Evolutionary conservation across 176 grass and related monocot genomes (phyloP).

Genomic region (Elymus sibiricus): DNA sequence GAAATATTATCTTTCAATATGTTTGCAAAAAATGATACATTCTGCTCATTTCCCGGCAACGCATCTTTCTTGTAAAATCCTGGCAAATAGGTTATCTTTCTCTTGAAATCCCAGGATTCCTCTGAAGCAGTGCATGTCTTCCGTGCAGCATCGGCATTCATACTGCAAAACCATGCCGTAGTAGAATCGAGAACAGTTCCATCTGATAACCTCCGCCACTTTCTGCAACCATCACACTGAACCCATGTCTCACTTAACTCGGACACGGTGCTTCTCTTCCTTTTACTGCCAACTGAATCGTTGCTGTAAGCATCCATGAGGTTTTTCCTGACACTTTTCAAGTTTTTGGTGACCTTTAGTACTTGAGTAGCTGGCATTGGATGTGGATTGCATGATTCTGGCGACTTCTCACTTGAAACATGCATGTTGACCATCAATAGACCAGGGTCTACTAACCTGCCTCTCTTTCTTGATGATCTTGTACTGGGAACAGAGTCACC

Average conservation of each 20-base stretch:
- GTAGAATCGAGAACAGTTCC: constrained; percentile 53
- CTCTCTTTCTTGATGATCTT: constrained; percentile 49
- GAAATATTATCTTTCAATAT: constrained; percentile 74
- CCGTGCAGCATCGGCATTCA: constrained; percentile 66
- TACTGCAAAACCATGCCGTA: constrained; percentile 89
- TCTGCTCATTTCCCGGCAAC: constrained; percentile 62
- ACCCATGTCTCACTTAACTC: constrained; percentile 76
- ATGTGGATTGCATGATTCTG: constrained; percentile 14
- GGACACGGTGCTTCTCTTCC: constrained; percentile 40
- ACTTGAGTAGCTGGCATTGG: constrained; percentile 34
- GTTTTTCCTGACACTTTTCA: constrained; percentile 53
- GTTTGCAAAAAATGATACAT: constrained; percentile 67
- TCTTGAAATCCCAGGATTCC: constrained; percentile 64
- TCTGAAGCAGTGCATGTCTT: constrained; percentile 63
- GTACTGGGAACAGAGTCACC: constrained; percentile 37
- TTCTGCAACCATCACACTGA: constrained; percentile 94
- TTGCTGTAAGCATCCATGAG: constrained; percentile 42
- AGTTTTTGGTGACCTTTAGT: constrained; percentile 47
- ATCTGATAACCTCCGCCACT: constrained; percentile 68
- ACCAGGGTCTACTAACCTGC: constrained; percentile 41
- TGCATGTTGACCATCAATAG: neutral
- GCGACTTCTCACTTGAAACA: constrained; percentile 25
- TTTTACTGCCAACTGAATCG: constrained; percentile 37
- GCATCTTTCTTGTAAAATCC: constrained; percentile 84
- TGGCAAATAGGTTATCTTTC: constrained; percentile 71